Evolutionary conservation across 306 rosid genomes (phyloP).

Genomic region (Rosa rugosa): DNA sequence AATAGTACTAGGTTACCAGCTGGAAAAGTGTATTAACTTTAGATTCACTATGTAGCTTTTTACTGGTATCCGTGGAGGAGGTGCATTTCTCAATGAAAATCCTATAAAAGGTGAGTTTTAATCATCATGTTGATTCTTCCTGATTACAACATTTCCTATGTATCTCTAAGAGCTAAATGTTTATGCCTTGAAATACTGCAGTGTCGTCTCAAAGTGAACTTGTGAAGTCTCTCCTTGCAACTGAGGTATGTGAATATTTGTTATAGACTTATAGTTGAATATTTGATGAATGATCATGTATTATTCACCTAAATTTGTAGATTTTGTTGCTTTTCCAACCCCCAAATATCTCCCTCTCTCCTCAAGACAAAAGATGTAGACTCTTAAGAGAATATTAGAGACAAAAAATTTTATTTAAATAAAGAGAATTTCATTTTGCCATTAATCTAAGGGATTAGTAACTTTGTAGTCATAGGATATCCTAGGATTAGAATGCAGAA

Average conservation of each 20-base stretch:
- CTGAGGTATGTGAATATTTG: conserved; percentile 68
- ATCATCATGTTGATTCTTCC: conserved; percentile 15
- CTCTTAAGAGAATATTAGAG: not conserved
- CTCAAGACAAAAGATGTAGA: not conserved
- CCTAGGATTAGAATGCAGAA: not conserved
- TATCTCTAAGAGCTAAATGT: conserved; percentile 13
- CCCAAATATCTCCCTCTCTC: not conserved
- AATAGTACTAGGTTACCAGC: conserved; percentile 13
- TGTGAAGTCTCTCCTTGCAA: conserved; percentile 74
- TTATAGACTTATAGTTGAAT: not conserved
- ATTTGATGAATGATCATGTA: conserved; percentile 1
- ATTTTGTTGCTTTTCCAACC: not conserved
- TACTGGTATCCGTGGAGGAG: conserved; percentile 75
- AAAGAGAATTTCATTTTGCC: not conserved
- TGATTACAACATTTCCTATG: not conserved
- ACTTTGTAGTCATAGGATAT: not conserved
- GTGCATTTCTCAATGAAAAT: conserved; percentile 80
- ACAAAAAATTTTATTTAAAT: not conserved
- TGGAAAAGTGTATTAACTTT: conserved; percentile 26
- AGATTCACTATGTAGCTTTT: conserved; percentile 59
- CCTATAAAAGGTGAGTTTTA: conserved; percentile 71
- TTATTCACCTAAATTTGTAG: not conserved
- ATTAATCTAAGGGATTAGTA: not conserved
- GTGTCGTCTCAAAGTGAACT: conserved; percentile 81
- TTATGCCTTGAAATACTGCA: conserved; percentile 46